Evolutionary conservation across 1,284 basidiomycete species (phyloP).

Genomic region (Tranzscheliella williamsii): DNA sequence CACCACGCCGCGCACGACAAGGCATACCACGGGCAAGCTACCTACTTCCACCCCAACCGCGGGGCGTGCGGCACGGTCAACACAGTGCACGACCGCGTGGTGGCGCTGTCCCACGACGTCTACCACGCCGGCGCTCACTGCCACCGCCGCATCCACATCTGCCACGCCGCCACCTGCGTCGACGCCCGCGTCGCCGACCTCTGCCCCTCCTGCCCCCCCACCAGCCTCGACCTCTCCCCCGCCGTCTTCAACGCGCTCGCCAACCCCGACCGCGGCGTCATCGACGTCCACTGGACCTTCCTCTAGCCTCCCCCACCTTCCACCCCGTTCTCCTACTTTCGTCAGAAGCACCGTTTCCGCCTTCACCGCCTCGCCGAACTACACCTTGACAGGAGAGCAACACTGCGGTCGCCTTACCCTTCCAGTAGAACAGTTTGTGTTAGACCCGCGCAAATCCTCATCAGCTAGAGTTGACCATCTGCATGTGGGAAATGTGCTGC

Average conservation of each 20-base stretch:
- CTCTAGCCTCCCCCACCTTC: background rate
- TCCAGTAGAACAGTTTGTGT: no score
- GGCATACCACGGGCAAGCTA: constrained; percentile 13
- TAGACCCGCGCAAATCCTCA: no score
- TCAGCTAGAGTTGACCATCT: no score
- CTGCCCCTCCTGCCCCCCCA: constrained; percentile 18
- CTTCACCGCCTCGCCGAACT: no score
- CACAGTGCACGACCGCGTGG: constrained; percentile 17
- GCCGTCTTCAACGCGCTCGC: constrained; percentile 23
- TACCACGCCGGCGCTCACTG: constrained; percentile 23
- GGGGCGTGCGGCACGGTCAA: constrained; percentile 30
- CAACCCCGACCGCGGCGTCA: constrained; percentile 8
- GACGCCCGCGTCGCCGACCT: constrained; percentile 20
- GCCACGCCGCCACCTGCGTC: constrained; percentile 12
- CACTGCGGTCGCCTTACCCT: no score
- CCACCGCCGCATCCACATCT: constrained; percentile 4
- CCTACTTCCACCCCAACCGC: constrained; percentile 22
- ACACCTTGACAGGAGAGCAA: no score
- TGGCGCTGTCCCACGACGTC: constrained; percentile 18
- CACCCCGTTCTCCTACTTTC: background rate
- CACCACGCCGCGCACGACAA: no score
- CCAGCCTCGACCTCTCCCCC: constrained; percentile 25
- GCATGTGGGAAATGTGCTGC: no score
- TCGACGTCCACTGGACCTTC: constrained; percentile 28
- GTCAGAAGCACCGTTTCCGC: no score